These are phyloP conservation scores for Sporothrix dimorphospora DNA, from an alignment of 2,329 filamentous ascomycete genomes.

Conservation along the genomic window DNA sequence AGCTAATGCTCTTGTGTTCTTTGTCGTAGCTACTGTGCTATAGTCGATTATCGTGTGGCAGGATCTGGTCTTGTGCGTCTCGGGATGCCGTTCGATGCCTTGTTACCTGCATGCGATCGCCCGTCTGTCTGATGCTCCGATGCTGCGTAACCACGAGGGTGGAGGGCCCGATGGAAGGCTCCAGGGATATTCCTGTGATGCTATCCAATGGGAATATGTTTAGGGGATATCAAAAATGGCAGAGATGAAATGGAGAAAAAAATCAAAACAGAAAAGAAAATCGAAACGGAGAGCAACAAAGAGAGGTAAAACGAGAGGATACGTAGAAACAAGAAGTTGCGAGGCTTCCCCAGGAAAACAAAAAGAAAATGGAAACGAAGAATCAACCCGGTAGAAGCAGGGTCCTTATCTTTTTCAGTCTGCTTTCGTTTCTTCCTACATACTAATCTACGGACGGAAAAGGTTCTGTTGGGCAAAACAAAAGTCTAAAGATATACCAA, in stretches of 20 bases:
- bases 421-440: no score
- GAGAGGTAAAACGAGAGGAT: not conserved
- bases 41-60: not conserved
- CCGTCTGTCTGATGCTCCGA: slow-evolving; percentile 7
- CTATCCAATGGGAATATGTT: not conserved
- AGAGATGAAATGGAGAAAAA: not conserved
- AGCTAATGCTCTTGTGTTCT: not conserved
- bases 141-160: slow-evolving; percentile 7
- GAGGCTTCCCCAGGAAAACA: not conserved
- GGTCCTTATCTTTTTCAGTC: not conserved
- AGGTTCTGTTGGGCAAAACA: not conserved
- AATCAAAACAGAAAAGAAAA: no score
- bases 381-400: no score
- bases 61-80: not conserved
- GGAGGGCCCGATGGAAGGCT: slow-evolving; percentile 8
- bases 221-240: not conserved
- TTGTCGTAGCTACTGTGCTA: not conserved
- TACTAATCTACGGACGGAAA: not conserved
- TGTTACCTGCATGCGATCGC: not conserved
- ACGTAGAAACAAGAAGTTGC: no score
- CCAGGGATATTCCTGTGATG: not conserved
- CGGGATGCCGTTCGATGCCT: not conserved
- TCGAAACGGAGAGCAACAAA: not conserved
- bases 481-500: not conserved
- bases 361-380: not conserved